Base-by-base conservation (phyloP, 257 asterid genomes). In the Solanum phureja region DNA sequence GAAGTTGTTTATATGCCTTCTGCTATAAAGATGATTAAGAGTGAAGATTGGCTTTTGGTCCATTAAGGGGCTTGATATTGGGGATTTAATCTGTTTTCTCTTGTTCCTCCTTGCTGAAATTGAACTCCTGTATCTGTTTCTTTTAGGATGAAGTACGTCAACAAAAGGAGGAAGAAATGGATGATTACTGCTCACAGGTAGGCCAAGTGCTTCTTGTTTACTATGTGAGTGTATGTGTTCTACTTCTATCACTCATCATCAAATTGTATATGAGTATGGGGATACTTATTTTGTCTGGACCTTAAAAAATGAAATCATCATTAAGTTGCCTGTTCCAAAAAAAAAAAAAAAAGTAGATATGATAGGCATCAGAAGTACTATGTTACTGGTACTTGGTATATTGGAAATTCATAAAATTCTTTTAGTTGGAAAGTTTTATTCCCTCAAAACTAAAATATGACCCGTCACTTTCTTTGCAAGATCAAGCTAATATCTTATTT, bases 111-210 rank as follows among this genome's bases (percentile, higher is more conserved):
- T 49, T 29, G 11, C 29, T 81, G 68, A 81, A 81, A 81, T 81
- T 81, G 64, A 37, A 49, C 38, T 49, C 42, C 33, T 18, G 27
- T 34, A 49, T 37, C 37, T 87, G 52, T 88, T 79, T 42, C 46
- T 84, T 87, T 89, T 88, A 97, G 99, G 99, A 95, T 76, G 98
- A 97, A 92, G 76, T 96, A 87, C 99, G 99, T 37, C 99, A 97
- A 91, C 94, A 74, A 87, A 92, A 91, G 93, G 99, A 97, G 90
- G 99, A 97, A 90, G 98, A 94, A 91, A 95, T 97, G 95, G 99
- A 97, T 90, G 98, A 97, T 89, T 97, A 97, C 89, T 97, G 99
- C 92, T 97, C 99, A 34, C 99, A 95, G 99, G 99, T 97, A 89
- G 86, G 85, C 77, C 68, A 74, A 75, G 81, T 44, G 89, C 84